These are phyloP conservation scores for Podaxis rugospora DNA, from an alignment of 768 basidiomycete genomes.

Conservation along the genomic window DNA sequence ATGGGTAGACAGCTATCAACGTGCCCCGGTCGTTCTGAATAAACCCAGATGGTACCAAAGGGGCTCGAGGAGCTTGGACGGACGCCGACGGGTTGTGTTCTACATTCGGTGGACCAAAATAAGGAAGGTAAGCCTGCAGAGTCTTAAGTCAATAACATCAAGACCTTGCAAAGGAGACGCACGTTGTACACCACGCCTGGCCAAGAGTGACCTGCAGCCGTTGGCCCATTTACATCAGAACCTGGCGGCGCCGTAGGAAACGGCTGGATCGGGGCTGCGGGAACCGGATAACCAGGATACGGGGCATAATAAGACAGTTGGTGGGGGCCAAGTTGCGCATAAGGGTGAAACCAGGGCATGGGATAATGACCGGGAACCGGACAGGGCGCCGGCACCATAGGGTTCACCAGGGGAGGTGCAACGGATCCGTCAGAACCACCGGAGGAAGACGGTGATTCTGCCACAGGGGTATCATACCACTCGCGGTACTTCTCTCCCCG, in stretches of 20 bases:
- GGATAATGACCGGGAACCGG: constrained; percentile 36
- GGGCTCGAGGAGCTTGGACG: constrained; percentile 35
- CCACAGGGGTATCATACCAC: constrained; percentile 12
- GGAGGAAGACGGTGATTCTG: background rate
- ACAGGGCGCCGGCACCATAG: constrained; percentile 28
- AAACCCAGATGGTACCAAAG: constrained; percentile 62
- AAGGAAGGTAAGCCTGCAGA: constrained; percentile 45
- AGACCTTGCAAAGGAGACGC: constrained; percentile 18
- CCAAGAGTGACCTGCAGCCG: constrained; percentile 31
- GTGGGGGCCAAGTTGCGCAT: constrained; percentile 46
- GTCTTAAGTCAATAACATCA: constrained; percentile 2
- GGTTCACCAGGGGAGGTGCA: background rate
- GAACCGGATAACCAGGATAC: constrained; percentile 41
- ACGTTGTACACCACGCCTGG: constrained; percentile 44
- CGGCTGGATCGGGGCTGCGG: constrained; percentile 19
- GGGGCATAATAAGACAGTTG: constrained; percentile 46
- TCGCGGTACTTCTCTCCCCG: constrained; percentile 9
- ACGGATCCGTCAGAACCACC: background rate
- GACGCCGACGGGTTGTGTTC: constrained; percentile 23
- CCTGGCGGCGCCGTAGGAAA: constrained; percentile 29
- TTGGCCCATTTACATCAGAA: constrained; percentile 32
- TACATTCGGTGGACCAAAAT: constrained; percentile 30
- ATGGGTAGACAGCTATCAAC: constrained; percentile 66
- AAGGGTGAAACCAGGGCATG: constrained; percentile 50
- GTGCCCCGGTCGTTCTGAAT: constrained; percentile 70